Evolutionary conservation across 1,139 yeast species (phyloP).

Genomic region (Debaryomycetaceae sp.): DNA sequence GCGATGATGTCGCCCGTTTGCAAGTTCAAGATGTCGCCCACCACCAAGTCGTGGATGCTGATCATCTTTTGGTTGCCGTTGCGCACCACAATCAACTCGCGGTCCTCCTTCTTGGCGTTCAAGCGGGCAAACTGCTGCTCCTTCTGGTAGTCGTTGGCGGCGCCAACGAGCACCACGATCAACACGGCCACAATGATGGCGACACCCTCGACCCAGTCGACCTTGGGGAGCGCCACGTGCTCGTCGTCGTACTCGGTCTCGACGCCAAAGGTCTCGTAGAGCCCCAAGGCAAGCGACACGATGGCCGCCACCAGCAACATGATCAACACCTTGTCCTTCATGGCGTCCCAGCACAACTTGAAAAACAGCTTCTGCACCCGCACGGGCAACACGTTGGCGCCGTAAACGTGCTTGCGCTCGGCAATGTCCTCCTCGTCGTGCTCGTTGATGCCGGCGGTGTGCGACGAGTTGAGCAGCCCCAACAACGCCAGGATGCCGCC

Average conservation of each 20-base stretch:
- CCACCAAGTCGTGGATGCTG: conserved; percentile 71
- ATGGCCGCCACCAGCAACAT: conserved; percentile 82
- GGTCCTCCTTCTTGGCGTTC: conserved; percentile 82
- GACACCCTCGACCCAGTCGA: conserved; percentile 98
- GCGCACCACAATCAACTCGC: conserved; percentile 72
- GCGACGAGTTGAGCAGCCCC: conserved; percentile 34
- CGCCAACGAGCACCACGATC: conserved; percentile 90
- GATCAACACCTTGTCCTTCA: conserved; percentile 87
- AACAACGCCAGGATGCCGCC: conserved; percentile 39
- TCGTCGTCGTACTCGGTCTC: conserved; percentile 73
- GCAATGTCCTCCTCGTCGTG: conserved; percentile 22
- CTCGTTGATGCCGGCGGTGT: conserved; percentile 39
- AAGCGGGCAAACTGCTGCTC: conserved; percentile 89
- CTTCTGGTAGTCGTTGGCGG: conserved; percentile 92
- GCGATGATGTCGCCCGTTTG: conserved; percentile 96
- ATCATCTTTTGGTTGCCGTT: conserved; percentile 65
- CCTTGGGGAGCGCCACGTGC: conserved; percentile 70
- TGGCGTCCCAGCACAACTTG: conserved; percentile 70
- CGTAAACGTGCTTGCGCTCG: conserved; percentile 48
- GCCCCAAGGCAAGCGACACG: conserved; percentile 82
- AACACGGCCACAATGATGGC: conserved; percentile 90
- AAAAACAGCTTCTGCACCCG: conserved; percentile 64
- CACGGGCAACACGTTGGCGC: conserved; percentile 68
- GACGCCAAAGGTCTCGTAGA: conserved; percentile 88
- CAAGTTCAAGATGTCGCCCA: conserved; percentile 77